phyloP scores from a whole-genome alignment of 129 eudicot species.

The Scalesia atractyloides region DNA sequence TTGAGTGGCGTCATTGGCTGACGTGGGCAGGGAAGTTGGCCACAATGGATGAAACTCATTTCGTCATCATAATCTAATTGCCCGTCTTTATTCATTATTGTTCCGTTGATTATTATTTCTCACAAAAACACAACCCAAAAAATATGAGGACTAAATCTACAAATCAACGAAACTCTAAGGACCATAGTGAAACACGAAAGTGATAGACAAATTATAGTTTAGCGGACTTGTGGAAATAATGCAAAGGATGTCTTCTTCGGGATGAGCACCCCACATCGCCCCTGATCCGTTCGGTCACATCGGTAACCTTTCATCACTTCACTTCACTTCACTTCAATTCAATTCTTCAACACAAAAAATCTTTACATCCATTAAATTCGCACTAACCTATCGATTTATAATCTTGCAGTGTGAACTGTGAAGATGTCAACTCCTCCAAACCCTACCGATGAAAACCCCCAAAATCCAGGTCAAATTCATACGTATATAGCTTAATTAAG shows the following conservation, averaged over 20 bases:
- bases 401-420: neutral
- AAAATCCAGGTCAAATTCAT: constrained; percentile 50
- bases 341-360: neutral
- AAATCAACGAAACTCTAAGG: neutral
- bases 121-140: too few species aligned
- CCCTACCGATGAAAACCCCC: constrained; percentile 48
- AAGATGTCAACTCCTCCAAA: constrained; percentile 61
- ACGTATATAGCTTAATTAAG: constrained; percentile 12
- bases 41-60: too few species aligned
- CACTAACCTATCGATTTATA: neutral
- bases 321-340: too few species aligned
- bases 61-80: too few species aligned
- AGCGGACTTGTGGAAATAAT: constrained; percentile 8
- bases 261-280: constrained; percentile 31
- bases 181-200: neutral
- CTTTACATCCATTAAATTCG: constrained; percentile 15
- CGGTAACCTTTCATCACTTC: constrained; percentile 34
- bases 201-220: constrained; percentile 1
- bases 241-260: constrained; percentile 27
- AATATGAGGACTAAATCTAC: neutral
- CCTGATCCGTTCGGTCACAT: constrained; percentile 36
- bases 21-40: too few species aligned
- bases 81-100: too few species aligned
- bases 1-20: too few species aligned
- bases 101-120: too few species aligned